A percentile compares a stretch with the other conserved stretches of the same genome.
These are phyloP conservation scores for Sordaria brevicollis DNA, from an alignment of 495 filamentous ascomycete species.

Conservation along the genomic window DNA sequence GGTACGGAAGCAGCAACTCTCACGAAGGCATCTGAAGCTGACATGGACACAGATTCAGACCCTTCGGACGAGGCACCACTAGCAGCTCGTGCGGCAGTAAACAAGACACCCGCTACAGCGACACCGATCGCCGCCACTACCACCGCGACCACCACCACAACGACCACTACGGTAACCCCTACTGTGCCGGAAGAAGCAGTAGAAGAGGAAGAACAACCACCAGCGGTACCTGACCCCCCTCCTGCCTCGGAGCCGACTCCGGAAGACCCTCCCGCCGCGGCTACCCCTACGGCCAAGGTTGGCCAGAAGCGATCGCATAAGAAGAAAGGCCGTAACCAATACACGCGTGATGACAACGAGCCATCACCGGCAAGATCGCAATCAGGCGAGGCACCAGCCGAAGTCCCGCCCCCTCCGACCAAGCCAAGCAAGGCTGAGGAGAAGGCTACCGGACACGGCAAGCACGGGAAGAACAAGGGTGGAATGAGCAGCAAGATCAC, in stretches of 20 bases:
- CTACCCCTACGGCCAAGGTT: slow-evolving; percentile 9
- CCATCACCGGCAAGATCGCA: slow-evolving; percentile 57
- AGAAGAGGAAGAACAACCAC: slow-evolving; percentile 18
- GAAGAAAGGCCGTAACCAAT: slow-evolving; percentile 80
- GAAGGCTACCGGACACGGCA: slow-evolving; percentile 13
- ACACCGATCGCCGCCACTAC: slow-evolving; percentile 8
- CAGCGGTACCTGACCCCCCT: slow-evolving; percentile 9
- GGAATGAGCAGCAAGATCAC: slow-evolving; percentile 55
- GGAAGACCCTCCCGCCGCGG: slow-evolving; percentile 41
- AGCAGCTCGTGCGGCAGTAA: slow-evolving; percentile 29
- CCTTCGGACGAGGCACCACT: slow-evolving; percentile 47
- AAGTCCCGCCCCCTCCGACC: neutral
- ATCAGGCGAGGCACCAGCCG: slow-evolving; percentile 42
- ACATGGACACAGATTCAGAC: slow-evolving; percentile 43
- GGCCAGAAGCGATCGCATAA: slow-evolving; percentile 43
- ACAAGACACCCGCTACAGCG: slow-evolving; percentile 14
- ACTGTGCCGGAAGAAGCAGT: slow-evolving; percentile 12
- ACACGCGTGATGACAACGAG: slow-evolving; percentile 65
- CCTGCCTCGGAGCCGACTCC: slow-evolving; percentile 33
- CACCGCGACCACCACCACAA: slow-evolving; percentile 7
- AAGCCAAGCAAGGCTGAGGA: slow-evolving; percentile 11
- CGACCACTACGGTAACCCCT: slow-evolving; percentile 2
- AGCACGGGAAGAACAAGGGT: slow-evolving; percentile 26
- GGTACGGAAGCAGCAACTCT: slow-evolving; percentile 42
- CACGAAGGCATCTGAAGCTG: slow-evolving; percentile 19